Evolutionary conservation across 495 filamentous ascomycete genomes (phyloP), one percentile per base, ranked within the genome.

Genomic region (Talaromyces liani): DNA sequence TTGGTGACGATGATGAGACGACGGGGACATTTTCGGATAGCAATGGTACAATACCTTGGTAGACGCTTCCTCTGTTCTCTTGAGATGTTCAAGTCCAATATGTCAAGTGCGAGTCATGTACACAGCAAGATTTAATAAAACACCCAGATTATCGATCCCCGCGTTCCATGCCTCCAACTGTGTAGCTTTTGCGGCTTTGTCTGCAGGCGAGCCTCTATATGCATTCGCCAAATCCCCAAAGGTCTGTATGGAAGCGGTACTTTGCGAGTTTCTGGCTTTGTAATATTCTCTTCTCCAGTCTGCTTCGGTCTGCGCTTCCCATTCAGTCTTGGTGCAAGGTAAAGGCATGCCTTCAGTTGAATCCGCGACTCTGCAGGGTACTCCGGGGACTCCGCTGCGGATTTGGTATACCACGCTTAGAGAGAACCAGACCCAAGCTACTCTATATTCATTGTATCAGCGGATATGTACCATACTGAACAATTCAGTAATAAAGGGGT

Each of bases 131-230:
- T 60, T 60, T 2, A 64, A 33, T 14, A 64, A 6, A 20, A 60
- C 41, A 39, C 63, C 63, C 12, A 64, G 14, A 58, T 64, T 60
- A 16, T 64, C 63, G 36, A 60, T 51, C 6, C 63, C 63, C 6
- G 63, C 63, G 24, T 61, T 64, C 63, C 63, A 64, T 18, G 16
- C 54, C 16, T 63, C 61, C 56, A 58, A 53, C 25, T 62, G 27
- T 36, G 51, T 49, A 27, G 25, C 45, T 54, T 62, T 53, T 3
- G 25, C 27, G 27, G 25, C 16, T 62, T 20, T 33, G 4, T 53
- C 27, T 22, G 12, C 60, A 20, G 27, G 25, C 33, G 36, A 31
- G 3, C 60, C 45, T 53, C 18, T 29, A 62, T 51, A 14, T 4
- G 45, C 56, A 36, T 62, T 24, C 20, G 29, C 29, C 25, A 62